These are phyloP conservation scores for Pythium sukuiense DNA, from an alignment of 352 stramenopile species.

Conservation along the genomic window DNA sequence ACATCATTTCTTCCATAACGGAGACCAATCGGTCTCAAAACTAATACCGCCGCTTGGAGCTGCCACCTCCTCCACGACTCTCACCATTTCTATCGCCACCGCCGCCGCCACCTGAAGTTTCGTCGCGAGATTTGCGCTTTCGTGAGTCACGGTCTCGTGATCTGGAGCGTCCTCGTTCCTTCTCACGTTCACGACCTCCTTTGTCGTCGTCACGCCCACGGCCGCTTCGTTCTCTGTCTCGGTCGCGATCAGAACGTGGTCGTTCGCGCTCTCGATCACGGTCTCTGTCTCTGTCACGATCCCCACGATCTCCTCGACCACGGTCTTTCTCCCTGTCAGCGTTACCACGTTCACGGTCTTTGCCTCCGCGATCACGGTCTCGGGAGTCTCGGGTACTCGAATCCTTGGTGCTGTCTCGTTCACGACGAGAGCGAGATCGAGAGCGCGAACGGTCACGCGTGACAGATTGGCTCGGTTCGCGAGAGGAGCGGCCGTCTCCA, in stretches of 20 bases:
- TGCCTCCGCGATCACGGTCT: constrained; percentile 38
- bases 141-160: constrained; percentile 67
- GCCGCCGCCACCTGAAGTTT: constrained; percentile 30
- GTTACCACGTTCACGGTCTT: constrained; percentile 26
- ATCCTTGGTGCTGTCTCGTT: constrained; percentile 28
- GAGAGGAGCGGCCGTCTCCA: constrained; percentile 27
- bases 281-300: constrained; percentile 33
- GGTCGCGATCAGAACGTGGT: constrained; percentile 30
- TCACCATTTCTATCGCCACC: constrained; percentile 17
- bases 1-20: background rate
- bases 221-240: constrained; percentile 20
- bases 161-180: constrained; percentile 40
- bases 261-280: constrained; percentile 32
- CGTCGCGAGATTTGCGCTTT: constrained; percentile 62
- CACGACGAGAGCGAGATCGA: constrained; percentile 39
- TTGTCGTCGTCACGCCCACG: constrained; percentile 32
- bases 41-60: constrained; percentile 56
- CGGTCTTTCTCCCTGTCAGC: constrained; percentile 28
- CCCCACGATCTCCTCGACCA: constrained; percentile 32
- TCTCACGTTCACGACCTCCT: constrained; percentile 32
- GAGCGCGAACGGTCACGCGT: constrained; percentile 60
- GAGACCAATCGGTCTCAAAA: background rate
- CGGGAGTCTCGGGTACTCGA: constrained; percentile 30
- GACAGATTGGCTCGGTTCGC: constrained; percentile 35
- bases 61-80: constrained; percentile 25